phyloP scores from a whole-genome alignment of 2,329 filamentous ascomycete species.

The Aureobasidium musti region DNA sequence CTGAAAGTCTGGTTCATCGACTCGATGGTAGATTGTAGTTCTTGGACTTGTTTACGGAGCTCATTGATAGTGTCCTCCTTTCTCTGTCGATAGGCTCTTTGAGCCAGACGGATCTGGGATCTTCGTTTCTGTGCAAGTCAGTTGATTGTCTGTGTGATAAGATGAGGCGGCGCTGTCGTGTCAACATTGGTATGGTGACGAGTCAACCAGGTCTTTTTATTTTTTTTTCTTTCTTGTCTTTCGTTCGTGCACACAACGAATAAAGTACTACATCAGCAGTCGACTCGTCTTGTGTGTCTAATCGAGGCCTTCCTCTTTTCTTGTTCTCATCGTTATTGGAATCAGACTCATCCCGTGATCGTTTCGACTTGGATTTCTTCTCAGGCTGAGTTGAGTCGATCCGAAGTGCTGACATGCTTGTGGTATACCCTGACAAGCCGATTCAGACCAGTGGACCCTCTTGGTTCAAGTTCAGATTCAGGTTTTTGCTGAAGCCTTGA shows the following conservation, averaged over 20 bases:
- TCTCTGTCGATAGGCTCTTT: conserved; percentile 79
- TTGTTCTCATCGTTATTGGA: conserved; percentile 43
- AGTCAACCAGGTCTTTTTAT: not conserved
- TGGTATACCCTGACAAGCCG: not conserved
- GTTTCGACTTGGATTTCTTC: conserved; percentile 21
- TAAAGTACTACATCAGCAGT: conserved; percentile 66
- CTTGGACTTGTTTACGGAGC: conserved; percentile 68
- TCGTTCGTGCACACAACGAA: not conserved
- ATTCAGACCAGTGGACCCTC: not conserved
- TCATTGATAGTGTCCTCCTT: conserved; percentile 80
- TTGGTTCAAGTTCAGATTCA: not conserved
- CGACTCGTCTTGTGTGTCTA: conserved; percentile 76
- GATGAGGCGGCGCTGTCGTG: not conserved
- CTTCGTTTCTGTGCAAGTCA: conserved; percentile 64
- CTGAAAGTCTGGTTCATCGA: conserved; percentile 74
- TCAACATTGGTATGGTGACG: not conserved
- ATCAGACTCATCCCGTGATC: conserved; percentile 25
- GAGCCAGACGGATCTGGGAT: conserved; percentile 83
- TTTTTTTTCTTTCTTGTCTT: not conserved
- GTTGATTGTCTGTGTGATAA: not conserved
- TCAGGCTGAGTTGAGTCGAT: conserved; percentile 18
- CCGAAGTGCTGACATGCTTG: conserved; percentile 11
- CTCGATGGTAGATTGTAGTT: conserved; percentile 68
- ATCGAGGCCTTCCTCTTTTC: conserved; percentile 70
- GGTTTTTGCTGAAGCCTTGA: not conserved